phyloP scores from a whole-genome alignment of 768 basidiomycete species.

The Leucocoprinus sp. region DNA sequence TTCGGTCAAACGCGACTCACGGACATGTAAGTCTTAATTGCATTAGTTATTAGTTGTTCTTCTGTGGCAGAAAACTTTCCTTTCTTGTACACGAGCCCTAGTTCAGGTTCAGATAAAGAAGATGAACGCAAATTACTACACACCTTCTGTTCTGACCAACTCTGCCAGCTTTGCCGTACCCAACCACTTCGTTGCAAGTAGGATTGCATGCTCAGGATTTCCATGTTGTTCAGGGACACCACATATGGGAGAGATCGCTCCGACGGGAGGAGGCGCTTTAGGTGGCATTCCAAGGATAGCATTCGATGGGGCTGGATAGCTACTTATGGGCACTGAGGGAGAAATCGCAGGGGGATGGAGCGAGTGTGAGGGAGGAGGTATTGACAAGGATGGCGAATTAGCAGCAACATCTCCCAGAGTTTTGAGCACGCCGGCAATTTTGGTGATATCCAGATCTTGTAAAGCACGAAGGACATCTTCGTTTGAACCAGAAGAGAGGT shows the following conservation, averaged over 20 bases:
- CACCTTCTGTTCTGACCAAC: conserved; percentile 63
- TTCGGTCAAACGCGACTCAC: conserved; percentile 29
- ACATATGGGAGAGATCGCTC: neutral
- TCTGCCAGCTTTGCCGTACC: conserved; percentile 59
- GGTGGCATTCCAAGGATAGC: conserved; percentile 33
- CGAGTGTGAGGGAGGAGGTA: conserved; percentile 15
- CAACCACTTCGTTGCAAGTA: conserved; percentile 78
- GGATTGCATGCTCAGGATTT: conserved; percentile 51
- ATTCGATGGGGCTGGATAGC: conserved; percentile 35
- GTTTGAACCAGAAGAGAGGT: conserved; percentile 44
- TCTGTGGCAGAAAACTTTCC: conserved; percentile 82
- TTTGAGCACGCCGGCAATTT: conserved; percentile 60
- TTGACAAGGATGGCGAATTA: conserved; percentile 23
- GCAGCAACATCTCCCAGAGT: conserved; percentile 48
- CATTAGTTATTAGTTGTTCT: conserved; percentile 53
- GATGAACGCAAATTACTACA: neutral
- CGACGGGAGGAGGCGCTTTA: conserved; percentile 16
- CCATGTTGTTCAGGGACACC: conserved; percentile 26
- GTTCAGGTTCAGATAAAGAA: conserved; percentile 1
- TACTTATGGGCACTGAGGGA: conserved; percentile 30
- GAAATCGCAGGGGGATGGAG: conserved; percentile 18
- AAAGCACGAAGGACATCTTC: conserved; percentile 69
- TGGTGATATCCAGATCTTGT: conserved; percentile 66
- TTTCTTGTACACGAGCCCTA: conserved; percentile 82
- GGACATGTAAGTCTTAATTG: conserved; percentile 53